Percentiles rank a stretch among this genome's conserved stretches.
Evolutionary conservation across 371 early-diverging fungal genomes (phyloP).

Genomic region (Zopfochytrium polystomum): DNA sequence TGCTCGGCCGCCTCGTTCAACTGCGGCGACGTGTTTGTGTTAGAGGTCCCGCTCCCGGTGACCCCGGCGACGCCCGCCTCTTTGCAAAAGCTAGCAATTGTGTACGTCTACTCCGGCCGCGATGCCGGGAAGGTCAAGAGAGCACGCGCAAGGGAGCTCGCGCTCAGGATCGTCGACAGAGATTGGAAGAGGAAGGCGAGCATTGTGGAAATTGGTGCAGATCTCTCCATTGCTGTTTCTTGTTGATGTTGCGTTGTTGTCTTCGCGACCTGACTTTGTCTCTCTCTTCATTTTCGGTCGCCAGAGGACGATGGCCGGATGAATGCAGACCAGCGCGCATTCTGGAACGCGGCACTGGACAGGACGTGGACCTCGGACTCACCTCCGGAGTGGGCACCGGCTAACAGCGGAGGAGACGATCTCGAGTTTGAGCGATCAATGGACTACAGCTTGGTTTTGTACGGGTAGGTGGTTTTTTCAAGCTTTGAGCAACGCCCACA

Average conservation of each 20-base stretch:
- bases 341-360: too few species aligned
- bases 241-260: slow-evolving; percentile 6
- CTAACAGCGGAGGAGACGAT: slow-evolving; percentile 23
- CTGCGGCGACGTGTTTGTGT: too few species aligned
- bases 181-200: slow-evolving; percentile 37
- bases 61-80: too few species aligned
- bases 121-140: slow-evolving; percentile 24
- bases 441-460: slow-evolving; percentile 19
- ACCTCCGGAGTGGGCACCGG: too few species aligned
- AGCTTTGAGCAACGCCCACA: too few species aligned
- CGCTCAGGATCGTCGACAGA: slow-evolving; percentile 22
- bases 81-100: too few species aligned
- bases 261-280: not conserved
- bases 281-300: not conserved
- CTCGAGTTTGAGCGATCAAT: slow-evolving; percentile 19
- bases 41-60: too few species aligned
- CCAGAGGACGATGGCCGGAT: too few species aligned
- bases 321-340: too few species aligned
- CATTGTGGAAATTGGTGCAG: slow-evolving; percentile 22
- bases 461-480: slow-evolving; percentile 17
- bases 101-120: slow-evolving; percentile 30
- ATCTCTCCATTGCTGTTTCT: not conserved
- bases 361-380: too few species aligned
- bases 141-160: slow-evolving; percentile 34
- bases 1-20: too few species aligned